phyloP scores from a whole-genome alignment of 2,329 filamentous ascomycete species.

The Neofusicoccum cordaticola region DNA sequence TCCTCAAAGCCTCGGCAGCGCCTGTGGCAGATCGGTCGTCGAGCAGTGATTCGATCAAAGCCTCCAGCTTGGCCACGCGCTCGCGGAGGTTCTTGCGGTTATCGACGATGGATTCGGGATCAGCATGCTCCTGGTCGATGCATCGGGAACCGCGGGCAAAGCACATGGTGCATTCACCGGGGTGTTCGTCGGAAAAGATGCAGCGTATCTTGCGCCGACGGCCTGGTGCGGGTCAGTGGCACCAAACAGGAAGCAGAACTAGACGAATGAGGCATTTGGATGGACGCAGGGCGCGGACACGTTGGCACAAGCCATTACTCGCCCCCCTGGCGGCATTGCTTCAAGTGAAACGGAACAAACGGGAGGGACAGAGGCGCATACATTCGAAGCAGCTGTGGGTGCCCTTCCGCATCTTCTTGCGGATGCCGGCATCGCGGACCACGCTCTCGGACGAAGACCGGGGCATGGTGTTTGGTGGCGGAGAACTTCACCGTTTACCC shows the following conservation, averaged over 20 bases:
- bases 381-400: constrained; percentile 46
- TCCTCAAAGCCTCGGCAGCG: constrained; percentile 24
- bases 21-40: constrained; percentile 27
- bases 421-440: constrained; percentile 24
- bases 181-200: constrained; percentile 40
- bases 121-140: constrained; percentile 45
- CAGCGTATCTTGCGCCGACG: constrained; percentile 52
- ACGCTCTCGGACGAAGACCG: constrained; percentile 13
- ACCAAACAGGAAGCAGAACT: constrained; percentile 6
- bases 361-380: constrained; percentile 24
- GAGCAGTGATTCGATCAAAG: constrained; percentile 38
- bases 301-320: not conserved
- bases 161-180: constrained; percentile 45
- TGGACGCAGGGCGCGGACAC: not conserved
- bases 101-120: constrained; percentile 39
- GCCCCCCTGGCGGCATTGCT: not conserved
- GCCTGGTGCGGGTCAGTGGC: constrained; percentile 28
- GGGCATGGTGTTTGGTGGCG: constrained; percentile 1
- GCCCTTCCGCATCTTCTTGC: constrained; percentile 45
- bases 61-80: constrained; percentile 41
- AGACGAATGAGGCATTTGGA: not conserved
- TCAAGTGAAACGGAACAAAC: not conserved
- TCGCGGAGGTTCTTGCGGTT: constrained; percentile 44
- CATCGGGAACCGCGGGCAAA: constrained; percentile 45
- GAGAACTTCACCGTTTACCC: not conserved